These are phyloP conservation scores for Neohortaea acidophila DNA, from an alignment of 495 filamentous ascomycete species.

Conservation along the genomic window DNA sequence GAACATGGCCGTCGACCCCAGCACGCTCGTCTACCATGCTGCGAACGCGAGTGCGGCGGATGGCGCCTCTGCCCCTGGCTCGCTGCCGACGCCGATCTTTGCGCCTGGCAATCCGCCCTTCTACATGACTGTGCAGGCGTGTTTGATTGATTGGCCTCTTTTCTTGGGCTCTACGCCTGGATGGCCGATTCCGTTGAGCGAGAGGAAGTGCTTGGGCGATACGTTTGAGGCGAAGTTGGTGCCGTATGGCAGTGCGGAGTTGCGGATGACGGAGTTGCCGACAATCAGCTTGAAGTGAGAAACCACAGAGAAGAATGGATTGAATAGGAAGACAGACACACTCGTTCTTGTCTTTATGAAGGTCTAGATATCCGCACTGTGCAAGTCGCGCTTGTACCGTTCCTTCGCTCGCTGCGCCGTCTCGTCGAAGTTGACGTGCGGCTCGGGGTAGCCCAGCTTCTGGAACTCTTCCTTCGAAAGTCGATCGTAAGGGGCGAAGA, in stretches of 20 bases:
- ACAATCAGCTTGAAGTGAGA: no score
- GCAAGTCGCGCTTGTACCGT: conserved; percentile 30
- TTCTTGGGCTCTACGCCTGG: conserved; percentile 31
- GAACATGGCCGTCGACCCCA: conserved; percentile 37
- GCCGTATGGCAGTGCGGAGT: conserved; percentile 42
- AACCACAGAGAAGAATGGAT: no score
- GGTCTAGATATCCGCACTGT: background rate
- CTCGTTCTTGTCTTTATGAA: no score
- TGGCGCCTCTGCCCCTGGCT: no score
- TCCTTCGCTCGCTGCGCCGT: conserved; percentile 28
- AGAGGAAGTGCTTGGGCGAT: conserved; percentile 28
- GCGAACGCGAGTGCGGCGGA: conserved; percentile 9
- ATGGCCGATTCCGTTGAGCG: conserved; percentile 26
- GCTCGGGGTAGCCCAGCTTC: conserved; percentile 32
- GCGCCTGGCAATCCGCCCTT: conserved; percentile 34
- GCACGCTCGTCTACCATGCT: conserved; percentile 24
- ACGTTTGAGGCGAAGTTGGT: conserved; percentile 32
- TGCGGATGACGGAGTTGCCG: conserved; percentile 46
- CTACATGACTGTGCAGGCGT: conserved; percentile 35
- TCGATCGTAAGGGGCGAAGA: conserved; percentile 28
- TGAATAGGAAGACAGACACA: no score
- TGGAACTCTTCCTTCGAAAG: conserved; percentile 30
- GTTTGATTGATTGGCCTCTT: conserved; percentile 40
- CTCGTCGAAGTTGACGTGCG: conserved; percentile 31
- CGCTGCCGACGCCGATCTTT: conserved; percentile 35